Base-by-base conservation (phyloP, 371 early-diverging fungal species). In the Batkoa obscura region DNA sequence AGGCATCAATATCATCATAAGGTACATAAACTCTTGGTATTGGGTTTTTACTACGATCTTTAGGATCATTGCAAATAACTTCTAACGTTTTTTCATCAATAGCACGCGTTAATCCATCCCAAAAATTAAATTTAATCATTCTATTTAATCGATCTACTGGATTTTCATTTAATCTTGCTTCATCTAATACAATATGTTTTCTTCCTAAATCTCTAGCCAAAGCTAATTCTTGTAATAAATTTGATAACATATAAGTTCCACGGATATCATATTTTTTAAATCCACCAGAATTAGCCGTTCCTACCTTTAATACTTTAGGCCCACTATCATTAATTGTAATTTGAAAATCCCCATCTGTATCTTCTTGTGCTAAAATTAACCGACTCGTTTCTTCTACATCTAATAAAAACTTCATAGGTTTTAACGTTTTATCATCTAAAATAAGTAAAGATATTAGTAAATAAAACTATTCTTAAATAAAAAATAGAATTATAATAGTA, bases 201-300 rank as follows among this genome's bases (percentile, higher is more conserved):
- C 91, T 75, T 0, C 87, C 87, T 64, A 84, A 77, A 58, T 89
- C 94, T 42, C 81, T 70, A 3, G 95, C 95, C 23, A 93, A 63
- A 0, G 93, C 90, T 13, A 96, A 73, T 62, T 96, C 97, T 68
- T 94, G 97, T 4, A 96, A 67, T 42, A 96, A 69, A 60, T 92
- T 94, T 8, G 92, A 85, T 36, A 96, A 69, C 80, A 85, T 81
- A 64, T 96, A 96, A 1, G 92, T 91, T 12, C 95, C 97, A 15
- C 93, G 80, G 50, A 96, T 76, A 55, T 91, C 92, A 53, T 83
- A 83, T 56, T 84, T 87, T 46, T 78, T 73, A 72, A 78, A 86
- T 5, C 94, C 94, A 43, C 76, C 83, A 5, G 87, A 86, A 60
- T 81, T 83, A 1, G 87, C 86, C 0, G 95, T 90, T 15, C 88